Percentiles rank a stretch among this genome's conserved stretches.
phyloP scores from a whole-genome alignment of 2,329 filamentous ascomycete species.

The Fusarium sp. region DNA sequence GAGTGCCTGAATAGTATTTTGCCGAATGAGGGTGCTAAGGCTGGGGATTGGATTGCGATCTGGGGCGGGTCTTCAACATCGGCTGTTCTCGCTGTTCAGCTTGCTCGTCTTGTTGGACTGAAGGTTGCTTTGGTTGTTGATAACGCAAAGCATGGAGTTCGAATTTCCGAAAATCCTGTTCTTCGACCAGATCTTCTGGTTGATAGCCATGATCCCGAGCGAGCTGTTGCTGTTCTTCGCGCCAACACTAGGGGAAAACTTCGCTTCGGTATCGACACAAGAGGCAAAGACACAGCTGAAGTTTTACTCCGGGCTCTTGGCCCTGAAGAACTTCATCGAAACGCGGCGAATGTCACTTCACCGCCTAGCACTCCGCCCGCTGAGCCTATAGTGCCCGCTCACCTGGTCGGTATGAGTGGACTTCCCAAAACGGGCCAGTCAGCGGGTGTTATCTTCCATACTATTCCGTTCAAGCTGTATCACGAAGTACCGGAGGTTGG shows the following conservation, averaged over 20 bases:
- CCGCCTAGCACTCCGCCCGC: conserved; percentile 50
- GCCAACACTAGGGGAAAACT: conserved; percentile 64
- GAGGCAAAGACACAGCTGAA: conserved; percentile 69
- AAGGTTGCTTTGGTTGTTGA: conserved; percentile 73
- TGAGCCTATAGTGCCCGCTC: conserved; percentile 48
- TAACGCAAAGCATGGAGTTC: conserved; percentile 69
- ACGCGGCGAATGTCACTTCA: conserved; percentile 40
- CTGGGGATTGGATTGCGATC: conserved; percentile 75
- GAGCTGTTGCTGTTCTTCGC: conserved; percentile 71
- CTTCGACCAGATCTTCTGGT: conserved; percentile 69
- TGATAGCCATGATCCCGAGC: conserved; percentile 70
- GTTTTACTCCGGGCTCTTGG: conserved; percentile 54
- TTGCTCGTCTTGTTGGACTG: conserved; percentile 72
- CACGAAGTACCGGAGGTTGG: conserved; percentile 73
- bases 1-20: conserved; percentile 69
- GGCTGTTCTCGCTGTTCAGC: conserved; percentile 70
- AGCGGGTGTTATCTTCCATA: conserved; percentile 63
- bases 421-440: conserved; percentile 64
- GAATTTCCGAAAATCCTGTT: conserved; percentile 56
- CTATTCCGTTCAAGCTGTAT: conserved; percentile 78
- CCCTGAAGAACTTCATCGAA: conserved; percentile 53
- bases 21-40: conserved; percentile 59
- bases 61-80: conserved; percentile 81
- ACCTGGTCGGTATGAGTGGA: conserved; percentile 73
- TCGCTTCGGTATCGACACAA: conserved; percentile 74